phyloP scores from a whole-genome alignment of 305 asterid species.

The Fraxinus dipetala region DNA sequence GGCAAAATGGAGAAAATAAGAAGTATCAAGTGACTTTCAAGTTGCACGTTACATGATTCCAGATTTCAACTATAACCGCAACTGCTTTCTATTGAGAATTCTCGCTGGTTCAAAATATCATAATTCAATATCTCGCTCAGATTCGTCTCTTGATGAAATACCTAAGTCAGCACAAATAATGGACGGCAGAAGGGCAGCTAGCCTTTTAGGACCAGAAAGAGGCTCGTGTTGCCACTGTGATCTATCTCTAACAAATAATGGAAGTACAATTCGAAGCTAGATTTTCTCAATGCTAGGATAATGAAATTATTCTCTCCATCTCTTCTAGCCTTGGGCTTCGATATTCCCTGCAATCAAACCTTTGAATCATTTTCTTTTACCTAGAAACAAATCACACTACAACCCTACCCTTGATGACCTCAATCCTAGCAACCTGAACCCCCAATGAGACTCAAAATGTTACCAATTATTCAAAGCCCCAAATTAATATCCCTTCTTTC shows the following conservation, averaged over 20 bases:
- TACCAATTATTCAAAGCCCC: not conserved
- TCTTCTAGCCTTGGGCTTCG: not conserved
- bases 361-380: not conserved
- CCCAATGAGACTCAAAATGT: not conserved
- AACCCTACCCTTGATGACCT: not conserved
- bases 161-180: not conserved
- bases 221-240: not conserved
- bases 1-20: not conserved
- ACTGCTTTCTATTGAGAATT: not conserved
- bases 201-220: not conserved
- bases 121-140: not conserved
- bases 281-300: constrained; percentile 3
- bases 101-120: not conserved
- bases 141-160: not conserved
- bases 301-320: not conserved
- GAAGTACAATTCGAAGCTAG: not conserved
- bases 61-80: not conserved
- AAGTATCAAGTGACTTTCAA: not conserved
- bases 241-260: not conserved
- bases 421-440: not conserved
- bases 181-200: not conserved
- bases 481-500: constrained; percentile 2
- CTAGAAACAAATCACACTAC: not conserved
- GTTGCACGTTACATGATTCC: not conserved
- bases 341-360: not conserved